Conservation (phyloP, 2,329 filamentous ascomycete species). For the Nothopassalora personata region DNA sequence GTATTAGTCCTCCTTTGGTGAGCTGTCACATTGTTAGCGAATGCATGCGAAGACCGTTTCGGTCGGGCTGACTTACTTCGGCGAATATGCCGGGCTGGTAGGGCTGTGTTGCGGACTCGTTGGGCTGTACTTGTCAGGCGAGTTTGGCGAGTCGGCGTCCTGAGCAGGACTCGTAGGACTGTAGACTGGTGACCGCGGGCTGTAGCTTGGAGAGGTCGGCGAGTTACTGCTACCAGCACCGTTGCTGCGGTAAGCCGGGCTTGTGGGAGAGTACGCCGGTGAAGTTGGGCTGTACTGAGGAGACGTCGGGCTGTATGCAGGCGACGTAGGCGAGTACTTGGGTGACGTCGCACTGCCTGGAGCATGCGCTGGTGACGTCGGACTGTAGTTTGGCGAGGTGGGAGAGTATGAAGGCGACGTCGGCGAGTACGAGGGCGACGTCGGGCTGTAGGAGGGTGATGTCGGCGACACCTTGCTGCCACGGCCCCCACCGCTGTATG, state of each 20-base stretch:
- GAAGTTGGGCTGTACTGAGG: constrained; percentile 58
- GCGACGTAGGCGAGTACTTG: constrained; percentile 47
- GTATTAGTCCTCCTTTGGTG: constrained; percentile 24
- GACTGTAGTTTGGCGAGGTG: constrained; percentile 48
- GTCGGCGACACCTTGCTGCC: constrained; percentile 38
- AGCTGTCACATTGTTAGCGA: constrained; percentile 19
- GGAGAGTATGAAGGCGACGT: constrained; percentile 68
- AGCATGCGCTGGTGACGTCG: constrained; percentile 33
- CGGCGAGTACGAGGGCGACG: constrained; percentile 60
- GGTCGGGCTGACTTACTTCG: constrained; percentile 38
- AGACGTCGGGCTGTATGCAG: constrained; percentile 49
- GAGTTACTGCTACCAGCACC: constrained; percentile 35
- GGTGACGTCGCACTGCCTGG: constrained; percentile 44
- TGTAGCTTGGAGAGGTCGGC: constrained; percentile 45
- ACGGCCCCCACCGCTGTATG: constrained; percentile 22
- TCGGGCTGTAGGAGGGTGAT: constrained; percentile 67
- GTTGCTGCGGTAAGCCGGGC: constrained; percentile 39
- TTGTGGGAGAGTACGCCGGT: constrained; percentile 49
- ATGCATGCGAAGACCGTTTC: not conserved
- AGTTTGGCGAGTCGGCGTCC: constrained; percentile 30
- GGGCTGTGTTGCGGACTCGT: constrained; percentile 37
- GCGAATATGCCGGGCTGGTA: constrained; percentile 48
- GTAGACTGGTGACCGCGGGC: constrained; percentile 53
- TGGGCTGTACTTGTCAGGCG: constrained; percentile 19
- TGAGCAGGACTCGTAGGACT: constrained; percentile 29